Base-by-base conservation (phyloP, 192 early-diverging fungal genomes). In the Endogone sp. region DNA sequence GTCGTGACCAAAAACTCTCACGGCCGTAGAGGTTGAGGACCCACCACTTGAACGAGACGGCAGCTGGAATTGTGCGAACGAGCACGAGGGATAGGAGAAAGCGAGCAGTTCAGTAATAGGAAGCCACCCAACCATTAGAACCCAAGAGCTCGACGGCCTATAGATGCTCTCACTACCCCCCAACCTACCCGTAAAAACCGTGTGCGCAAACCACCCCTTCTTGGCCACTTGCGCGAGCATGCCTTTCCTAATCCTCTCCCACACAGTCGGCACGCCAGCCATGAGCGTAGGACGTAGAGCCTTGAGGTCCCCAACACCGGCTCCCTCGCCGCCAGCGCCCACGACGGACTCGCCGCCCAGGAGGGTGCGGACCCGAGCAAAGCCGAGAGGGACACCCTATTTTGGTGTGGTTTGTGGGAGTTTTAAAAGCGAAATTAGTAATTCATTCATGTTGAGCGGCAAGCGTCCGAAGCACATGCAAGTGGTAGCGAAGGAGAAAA, bases 231-330 rank as follows among this genome's bases (percentile, higher is more conserved):
- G 87, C 29, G 73, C 68, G 16, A 86, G 29, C 26, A 93, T 85
- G 2, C 82, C 84, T 74, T 94, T 93, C 54, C 90, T 84, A 71
- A 94, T 93, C 21, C 80, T 81, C 65, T 92, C 90, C 91, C 90
- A 92, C 44, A 92, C 88, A 24, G 85, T 84, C 4, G 92, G 92
- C 2, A 92, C 92, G 49, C 91, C 92, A 30, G 81, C 79, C 83
- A 93, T 84, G 44, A 92, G 65, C 3, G 88, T 89, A n/a, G 92
- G 92, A 16, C 71, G 68, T 22, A 92, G 81, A 29, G 89, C 89
- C 58, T 82, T 80, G 24, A 93, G 69, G 67, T 93, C 92, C 56
- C 88, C 88, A 56, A 78, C 66, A 70, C 89, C 91, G 62, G 88
- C 85, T 54, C 89, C 81, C 0, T 73, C 71, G 54, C 79, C 67